Conservation (phyloP, 2,329 filamentous ascomycete species). For the Thyridium curvatum region DNA sequence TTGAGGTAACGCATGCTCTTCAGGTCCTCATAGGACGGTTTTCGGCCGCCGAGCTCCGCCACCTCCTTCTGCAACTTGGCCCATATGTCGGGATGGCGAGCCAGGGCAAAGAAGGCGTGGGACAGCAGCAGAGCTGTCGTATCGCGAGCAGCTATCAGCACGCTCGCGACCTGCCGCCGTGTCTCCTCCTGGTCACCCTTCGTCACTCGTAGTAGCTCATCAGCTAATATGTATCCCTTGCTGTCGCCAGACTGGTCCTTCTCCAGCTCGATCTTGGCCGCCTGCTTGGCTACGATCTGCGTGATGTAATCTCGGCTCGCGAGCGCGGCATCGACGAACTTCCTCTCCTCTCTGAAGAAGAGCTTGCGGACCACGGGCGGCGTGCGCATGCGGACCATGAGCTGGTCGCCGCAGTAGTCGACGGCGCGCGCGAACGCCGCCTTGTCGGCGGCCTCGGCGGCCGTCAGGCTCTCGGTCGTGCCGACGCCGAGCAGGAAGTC, state of each 20-base stretch:
- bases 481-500: background rate
- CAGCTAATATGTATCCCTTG: conserved; percentile 4
- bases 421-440: background rate
- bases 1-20: conserved; percentile 38
- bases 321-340: background rate
- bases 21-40: conserved; percentile 36
- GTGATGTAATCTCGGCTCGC: background rate
- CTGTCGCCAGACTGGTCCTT: background rate
- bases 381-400: background rate
- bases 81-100: conserved; percentile 24
- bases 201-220: conserved; percentile 2
- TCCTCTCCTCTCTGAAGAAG: background rate
- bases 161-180: conserved; percentile 16
- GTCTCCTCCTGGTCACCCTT: conserved; percentile 23
- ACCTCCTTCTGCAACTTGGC: conserved; percentile 29
- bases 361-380: background rate
- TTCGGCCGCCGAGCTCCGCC: conserved; percentile 13
- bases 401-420: background rate
- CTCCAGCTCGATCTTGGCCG: background rate
- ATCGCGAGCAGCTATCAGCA: conserved; percentile 24
- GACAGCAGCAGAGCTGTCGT: conserved; percentile 22
- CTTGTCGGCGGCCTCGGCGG: background rate
- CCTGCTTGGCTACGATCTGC: background rate
- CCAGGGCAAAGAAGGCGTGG: conserved; percentile 21
- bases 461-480: background rate